Base-by-base conservation (phyloP, 75 land plant genomes). In the Picea glauca region DNA sequence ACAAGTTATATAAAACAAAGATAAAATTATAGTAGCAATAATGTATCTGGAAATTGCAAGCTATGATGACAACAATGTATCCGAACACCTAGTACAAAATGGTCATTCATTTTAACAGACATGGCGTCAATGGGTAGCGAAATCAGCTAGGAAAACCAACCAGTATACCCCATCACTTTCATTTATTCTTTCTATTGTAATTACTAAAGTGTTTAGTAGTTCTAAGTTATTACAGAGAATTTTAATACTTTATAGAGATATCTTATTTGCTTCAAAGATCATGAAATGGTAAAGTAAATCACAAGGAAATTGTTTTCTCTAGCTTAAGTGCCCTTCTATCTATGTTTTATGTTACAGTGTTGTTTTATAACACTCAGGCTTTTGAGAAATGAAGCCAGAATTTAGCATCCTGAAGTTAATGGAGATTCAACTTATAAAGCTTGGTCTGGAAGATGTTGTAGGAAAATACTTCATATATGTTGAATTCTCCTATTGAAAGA, bases 301-400 rank as follows among this genome's bases (percentile, higher is more conserved):
- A 70, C 43, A 18, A 70, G 23, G 26, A 70, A 33, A 70, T 20
- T 70, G 23, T 6, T 70, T 70, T 70, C 18, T 70, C 74, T 70
- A 20, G 54, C 17, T 11, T n/a, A 20, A 70, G 26, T 70, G 74
- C 9, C 46, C 9, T 40, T 38, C 43, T 70, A 3, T 43, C 54
- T 68, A 40, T 3, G 40, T 70, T 17, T 8, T 9, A 68, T 40
- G 56, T 9, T 70, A 46, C 20, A 70, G 1, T 43, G 12, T 11
- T 13, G 15, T 32, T 32, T 65, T 32, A 33, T 32, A 32, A 65
- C 68, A 33, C 33, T 33, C 33, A 65, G 4, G 18, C 17, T 14
- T 64, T 35, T 13, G 2, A 14, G 31, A 35, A 5, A 32, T 33
- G 68, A 33, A 14, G 40, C 33, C 14, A 63, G 66, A 63, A 63